phyloP scores from a whole-genome alignment of 2,329 filamentous ascomycete genomes.

The Penicillium brasilianum region DNA sequence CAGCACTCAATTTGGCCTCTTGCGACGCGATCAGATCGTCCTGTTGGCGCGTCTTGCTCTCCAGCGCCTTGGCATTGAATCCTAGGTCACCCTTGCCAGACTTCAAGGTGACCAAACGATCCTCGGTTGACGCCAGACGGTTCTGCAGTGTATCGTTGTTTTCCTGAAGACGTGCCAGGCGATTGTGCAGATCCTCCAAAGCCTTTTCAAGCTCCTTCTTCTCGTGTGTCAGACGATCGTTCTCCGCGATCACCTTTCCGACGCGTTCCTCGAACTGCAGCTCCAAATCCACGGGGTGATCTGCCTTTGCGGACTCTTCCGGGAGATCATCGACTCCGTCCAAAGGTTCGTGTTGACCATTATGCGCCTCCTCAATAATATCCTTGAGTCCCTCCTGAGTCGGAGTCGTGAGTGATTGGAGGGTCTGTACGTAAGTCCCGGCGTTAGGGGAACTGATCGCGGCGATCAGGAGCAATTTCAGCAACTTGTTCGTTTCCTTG shows the following conservation, averaged over 20 bases:
- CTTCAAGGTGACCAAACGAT: constrained; percentile 58
- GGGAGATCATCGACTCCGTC: constrained; percentile 45
- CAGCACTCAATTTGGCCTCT: constrained; percentile 67
- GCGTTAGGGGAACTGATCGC: constrained; percentile 64
- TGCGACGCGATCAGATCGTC: constrained; percentile 73
- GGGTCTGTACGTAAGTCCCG: constrained; percentile 59
- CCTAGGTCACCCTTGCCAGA: constrained; percentile 54
- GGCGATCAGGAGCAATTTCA: constrained; percentile 67
- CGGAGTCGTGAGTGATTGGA: constrained; percentile 49
- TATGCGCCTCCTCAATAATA: constrained; percentile 54
- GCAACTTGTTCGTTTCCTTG: constrained; percentile 58
- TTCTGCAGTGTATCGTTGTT: constrained; percentile 54
- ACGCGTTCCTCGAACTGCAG: constrained; percentile 55
- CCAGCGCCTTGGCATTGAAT: constrained; percentile 50
- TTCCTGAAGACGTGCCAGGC: constrained; percentile 62
- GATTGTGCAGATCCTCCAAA: constrained; percentile 60
- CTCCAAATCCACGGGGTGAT: constrained; percentile 49
- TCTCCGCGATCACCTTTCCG: constrained; percentile 55
- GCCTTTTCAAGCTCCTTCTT: constrained; percentile 56
- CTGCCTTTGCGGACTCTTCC: constrained; percentile 41
- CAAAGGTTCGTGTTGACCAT: constrained; percentile 44
- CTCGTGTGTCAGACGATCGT: constrained; percentile 63
- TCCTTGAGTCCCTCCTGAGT: constrained; percentile 54
- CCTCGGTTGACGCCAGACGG: constrained; percentile 53
- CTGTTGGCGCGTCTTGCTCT: constrained; percentile 63